Conservation (phyloP, 495 filamentous ascomycete species). For the Talaromyces proteolyticus region DNA sequence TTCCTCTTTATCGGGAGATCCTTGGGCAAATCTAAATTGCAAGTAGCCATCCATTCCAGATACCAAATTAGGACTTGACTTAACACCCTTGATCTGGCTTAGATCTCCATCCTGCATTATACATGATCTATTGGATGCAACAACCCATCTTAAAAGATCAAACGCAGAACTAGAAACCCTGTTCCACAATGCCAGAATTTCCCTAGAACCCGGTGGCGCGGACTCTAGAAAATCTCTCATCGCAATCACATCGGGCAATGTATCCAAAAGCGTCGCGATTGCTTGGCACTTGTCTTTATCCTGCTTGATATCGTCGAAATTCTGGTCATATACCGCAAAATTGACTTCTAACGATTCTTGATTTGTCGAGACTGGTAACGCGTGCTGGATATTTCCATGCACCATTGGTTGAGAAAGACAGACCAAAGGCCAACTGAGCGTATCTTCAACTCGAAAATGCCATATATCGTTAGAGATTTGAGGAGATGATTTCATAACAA, state of each 20-base stretch:
- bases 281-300: slow-evolving; percentile 39
- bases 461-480: slow-evolving; percentile 5
- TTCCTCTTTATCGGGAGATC: slow-evolving; percentile 83
- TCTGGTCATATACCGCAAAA: slow-evolving; percentile 44
- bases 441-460: slow-evolving; percentile 16
- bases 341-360: slow-evolving; percentile 7
- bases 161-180: slow-evolving; percentile 61
- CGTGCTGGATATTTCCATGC: slow-evolving; percentile 1
- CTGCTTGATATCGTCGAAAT: slow-evolving; percentile 47
- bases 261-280: slow-evolving; percentile 57
- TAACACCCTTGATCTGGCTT: not conserved
- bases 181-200: slow-evolving; percentile 53
- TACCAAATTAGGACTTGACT: slow-evolving; percentile 35
- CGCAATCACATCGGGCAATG: slow-evolving; percentile 57
- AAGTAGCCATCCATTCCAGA: slow-evolving; percentile 61
- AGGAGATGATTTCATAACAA: slow-evolving; percentile 26
- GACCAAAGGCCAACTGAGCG: slow-evolving; percentile 6
- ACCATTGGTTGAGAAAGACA: slow-evolving; percentile 13
- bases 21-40: slow-evolving; percentile 86
- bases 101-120: slow-evolving; percentile 64
- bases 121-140: slow-evolving; percentile 84
- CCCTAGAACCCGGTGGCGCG: slow-evolving; percentile 21
- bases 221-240: slow-evolving; percentile 57
- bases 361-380: not conserved
- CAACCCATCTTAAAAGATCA: slow-evolving; percentile 77